phyloP scores from a whole-genome alignment of 179 eudicot genomes.

The Actinidia chinensis region DNA sequence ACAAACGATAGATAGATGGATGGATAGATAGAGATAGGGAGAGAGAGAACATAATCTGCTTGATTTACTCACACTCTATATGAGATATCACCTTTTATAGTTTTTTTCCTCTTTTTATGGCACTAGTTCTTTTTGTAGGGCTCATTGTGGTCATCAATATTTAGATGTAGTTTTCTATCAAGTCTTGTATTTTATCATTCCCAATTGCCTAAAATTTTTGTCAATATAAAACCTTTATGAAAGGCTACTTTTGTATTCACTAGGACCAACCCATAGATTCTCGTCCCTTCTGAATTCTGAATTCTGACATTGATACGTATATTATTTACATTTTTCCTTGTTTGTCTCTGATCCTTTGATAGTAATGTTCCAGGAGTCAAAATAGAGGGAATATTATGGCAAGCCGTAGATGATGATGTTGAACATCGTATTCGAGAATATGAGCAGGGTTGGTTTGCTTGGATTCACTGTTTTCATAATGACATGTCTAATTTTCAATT shows the following conservation, averaged over 20 bases:
- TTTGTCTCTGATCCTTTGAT: conserved; percentile 16
- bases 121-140: neutral
- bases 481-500: neutral
- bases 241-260: neutral
- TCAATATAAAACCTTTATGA: neutral
- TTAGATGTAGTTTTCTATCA: neutral
- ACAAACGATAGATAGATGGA: neutral
- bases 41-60: conserved; percentile 5
- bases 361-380: conserved; percentile 57
- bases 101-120: no score
- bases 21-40: no score
- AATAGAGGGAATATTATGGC: conserved; percentile 92
- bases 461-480: neutral
- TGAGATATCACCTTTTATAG: neutral
- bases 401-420: conserved; percentile 97
- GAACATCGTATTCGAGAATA: conserved; percentile 80
- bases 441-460: conserved; percentile 66
- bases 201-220: neutral
- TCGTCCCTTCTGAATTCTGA: neutral
- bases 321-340: neutral
- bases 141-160: neutral
- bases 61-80: neutral
- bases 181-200: neutral
- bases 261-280: neutral
- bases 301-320: neutral